These are phyloP conservation scores for Podaxis mareebaensis DNA, from an alignment of 768 basidiomycete species.

Conservation along the genomic window DNA sequence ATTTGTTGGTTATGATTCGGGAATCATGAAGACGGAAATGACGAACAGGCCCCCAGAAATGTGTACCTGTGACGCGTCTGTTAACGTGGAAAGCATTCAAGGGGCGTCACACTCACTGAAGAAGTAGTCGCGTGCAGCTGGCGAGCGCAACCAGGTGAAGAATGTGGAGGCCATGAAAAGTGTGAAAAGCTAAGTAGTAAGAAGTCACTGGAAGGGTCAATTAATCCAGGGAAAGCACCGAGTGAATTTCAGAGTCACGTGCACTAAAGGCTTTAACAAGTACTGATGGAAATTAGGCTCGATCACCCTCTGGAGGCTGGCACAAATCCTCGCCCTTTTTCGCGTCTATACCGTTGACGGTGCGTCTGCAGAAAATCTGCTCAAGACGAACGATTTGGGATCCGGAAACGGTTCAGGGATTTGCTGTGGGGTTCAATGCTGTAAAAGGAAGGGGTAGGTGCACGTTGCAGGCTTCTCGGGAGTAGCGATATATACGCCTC, in stretches of 20 bases:
- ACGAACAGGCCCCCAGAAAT: slow-evolving; percentile 97
- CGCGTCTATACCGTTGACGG: neutral
- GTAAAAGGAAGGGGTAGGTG: slow-evolving; percentile 38
- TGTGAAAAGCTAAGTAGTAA: slow-evolving; percentile 13
- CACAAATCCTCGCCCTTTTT: neutral
- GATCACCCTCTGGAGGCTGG: too few species aligned
- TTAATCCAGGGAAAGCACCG: neutral
- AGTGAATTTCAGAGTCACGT: slow-evolving; percentile 21
- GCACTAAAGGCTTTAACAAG: neutral
- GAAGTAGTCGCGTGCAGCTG: slow-evolving; percentile 91
- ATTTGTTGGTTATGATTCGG: slow-evolving; percentile 19
- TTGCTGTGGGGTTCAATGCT: slow-evolving; percentile 14
- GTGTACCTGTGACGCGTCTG: slow-evolving; percentile 68
- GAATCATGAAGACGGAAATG: slow-evolving; percentile 17
- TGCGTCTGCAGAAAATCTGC: neutral
- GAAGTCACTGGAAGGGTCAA: neutral
- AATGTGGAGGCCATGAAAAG: slow-evolving; percentile 78
- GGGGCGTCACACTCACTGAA: slow-evolving; percentile 65
- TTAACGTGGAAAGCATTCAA: neutral
- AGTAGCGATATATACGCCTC: slow-evolving; percentile 15
- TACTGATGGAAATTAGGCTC: neutral
- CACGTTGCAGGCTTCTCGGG: slow-evolving; percentile 23
- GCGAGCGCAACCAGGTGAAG: slow-evolving; percentile 87
- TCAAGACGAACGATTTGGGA: neutral
- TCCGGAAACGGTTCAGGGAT: neutral